These are phyloP conservation scores for Pythium dissimile DNA, from an alignment of 352 stramenopile species.

Conservation along the genomic window DNA sequence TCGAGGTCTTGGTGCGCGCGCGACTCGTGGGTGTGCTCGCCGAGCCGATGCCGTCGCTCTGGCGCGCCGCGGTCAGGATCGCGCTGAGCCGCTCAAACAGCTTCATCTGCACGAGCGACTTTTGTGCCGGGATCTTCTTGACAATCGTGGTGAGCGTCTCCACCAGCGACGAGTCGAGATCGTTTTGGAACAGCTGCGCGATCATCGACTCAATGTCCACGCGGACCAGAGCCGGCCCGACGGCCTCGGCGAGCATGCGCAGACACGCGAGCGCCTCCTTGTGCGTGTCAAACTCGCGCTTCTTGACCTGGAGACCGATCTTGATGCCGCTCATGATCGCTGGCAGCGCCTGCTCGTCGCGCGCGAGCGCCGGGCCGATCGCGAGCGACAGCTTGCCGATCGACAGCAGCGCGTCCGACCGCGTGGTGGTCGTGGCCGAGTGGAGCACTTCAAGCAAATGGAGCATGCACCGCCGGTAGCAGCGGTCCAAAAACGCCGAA, in stretches of 20 bases:
- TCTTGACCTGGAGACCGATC: constrained; percentile 75
- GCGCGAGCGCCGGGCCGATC: constrained; percentile 69
- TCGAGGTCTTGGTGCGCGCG: constrained; percentile 68
- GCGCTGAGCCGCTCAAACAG: constrained; percentile 79
- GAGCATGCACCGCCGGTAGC: constrained; percentile 79
- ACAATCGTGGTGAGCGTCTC: constrained; percentile 83
- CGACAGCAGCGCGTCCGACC: constrained; percentile 74
- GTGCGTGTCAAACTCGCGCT: constrained; percentile 83
- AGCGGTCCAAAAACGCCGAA: constrained; percentile 81
- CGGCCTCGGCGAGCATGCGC: constrained; percentile 76
- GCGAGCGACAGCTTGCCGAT: constrained; percentile 83
- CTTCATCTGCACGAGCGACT: constrained; percentile 76
- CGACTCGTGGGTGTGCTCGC: constrained; percentile 57
- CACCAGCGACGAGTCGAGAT: constrained; percentile 74
- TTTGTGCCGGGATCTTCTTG: constrained; percentile 78
- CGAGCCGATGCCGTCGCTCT: constrained; percentile 41
- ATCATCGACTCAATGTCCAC: constrained; percentile 84
- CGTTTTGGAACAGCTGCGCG: constrained; percentile 75
- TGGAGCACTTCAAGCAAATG: constrained; percentile 82
- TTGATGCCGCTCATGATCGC: constrained; percentile 88
- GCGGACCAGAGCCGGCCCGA: constrained; percentile 65
- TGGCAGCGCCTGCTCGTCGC: constrained; percentile 74
- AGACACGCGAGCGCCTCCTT: constrained; percentile 80
- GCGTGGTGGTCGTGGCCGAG: constrained; percentile 72
- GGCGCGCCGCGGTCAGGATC: constrained; percentile 51